phyloP scores from a whole-genome alignment of 345 rosid species.

The Capsella bursapastoris region DNA sequence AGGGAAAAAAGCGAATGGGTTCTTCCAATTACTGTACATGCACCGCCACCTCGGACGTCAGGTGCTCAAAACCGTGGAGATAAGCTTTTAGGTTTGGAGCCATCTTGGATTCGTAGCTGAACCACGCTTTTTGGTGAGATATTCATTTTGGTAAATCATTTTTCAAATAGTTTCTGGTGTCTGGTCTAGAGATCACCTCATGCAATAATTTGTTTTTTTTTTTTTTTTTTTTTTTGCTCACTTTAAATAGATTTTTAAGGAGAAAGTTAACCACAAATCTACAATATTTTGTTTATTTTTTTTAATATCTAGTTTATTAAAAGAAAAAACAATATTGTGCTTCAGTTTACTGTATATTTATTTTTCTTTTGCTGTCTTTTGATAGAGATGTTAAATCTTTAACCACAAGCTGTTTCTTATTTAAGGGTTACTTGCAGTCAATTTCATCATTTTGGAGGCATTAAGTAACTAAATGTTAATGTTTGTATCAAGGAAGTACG shows the following conservation, averaged over 20 bases:
- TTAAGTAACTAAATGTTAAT: background rate
- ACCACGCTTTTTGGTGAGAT: background rate
- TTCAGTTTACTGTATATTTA: too few species aligned
- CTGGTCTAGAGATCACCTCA: conserved; percentile 16
- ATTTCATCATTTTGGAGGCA: background rate
- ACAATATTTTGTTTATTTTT: background rate
- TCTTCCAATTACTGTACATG: conserved; percentile 92
- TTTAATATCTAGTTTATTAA: background rate
- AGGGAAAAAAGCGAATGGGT: conserved; percentile 92
- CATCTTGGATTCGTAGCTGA: conserved; percentile 63
- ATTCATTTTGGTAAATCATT: conserved; percentile 21
- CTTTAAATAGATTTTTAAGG: background rate
- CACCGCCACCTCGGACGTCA: conserved; percentile 70
- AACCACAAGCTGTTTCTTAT: background rate
- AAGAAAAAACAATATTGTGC: background rate
- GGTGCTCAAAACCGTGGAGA: conserved; percentile 60
- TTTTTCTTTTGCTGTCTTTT: background rate
- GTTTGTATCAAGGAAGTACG: background rate
- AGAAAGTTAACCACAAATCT: conserved; percentile 3
- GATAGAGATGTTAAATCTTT: background rate
- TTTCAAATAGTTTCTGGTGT: conserved; percentile 17
- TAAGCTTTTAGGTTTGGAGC: conserved; percentile 68
- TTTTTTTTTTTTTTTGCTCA: background rate
- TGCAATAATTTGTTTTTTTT: conserved; percentile 18
- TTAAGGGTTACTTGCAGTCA: background rate